phyloP scores from a whole-genome alignment of 2,329 filamentous ascomycete genomes.

The Colletotrichum gigasporum region DNA sequence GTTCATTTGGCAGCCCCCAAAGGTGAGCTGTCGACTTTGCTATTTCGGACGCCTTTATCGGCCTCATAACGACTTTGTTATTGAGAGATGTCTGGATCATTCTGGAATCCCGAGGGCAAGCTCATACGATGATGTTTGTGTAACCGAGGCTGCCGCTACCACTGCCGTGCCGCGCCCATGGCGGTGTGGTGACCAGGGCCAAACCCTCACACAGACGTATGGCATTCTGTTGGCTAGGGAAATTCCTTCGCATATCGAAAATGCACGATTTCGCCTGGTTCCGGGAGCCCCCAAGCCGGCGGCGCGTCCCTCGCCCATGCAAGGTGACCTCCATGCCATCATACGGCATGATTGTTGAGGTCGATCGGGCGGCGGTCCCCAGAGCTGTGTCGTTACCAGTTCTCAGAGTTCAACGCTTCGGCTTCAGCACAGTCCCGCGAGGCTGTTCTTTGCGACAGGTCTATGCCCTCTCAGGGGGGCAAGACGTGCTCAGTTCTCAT shows the following conservation, averaged over 20 bases:
- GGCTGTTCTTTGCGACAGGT: background rate
- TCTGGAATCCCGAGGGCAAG: background rate
- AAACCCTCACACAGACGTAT: slow-evolving; percentile 18
- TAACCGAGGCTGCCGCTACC: background rate
- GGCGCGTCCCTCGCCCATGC: slow-evolving; percentile 14
- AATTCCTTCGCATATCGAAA: slow-evolving; percentile 3
- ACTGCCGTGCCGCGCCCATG: background rate
- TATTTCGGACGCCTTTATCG: background rate
- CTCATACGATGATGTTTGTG: background rate
- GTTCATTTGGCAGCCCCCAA: slow-evolving; percentile 20
- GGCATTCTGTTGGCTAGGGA: background rate
- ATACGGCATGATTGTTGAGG: slow-evolving; percentile 25
- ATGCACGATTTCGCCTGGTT: background rate
- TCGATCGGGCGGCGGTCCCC: slow-evolving; percentile 8
- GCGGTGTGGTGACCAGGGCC: slow-evolving; percentile 14
- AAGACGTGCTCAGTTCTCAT: no score
- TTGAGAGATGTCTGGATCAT: background rate
- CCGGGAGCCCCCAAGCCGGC: background rate
- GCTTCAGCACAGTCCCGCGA: background rate
- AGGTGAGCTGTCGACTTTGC: slow-evolving; percentile 25
- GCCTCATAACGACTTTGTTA: background rate
- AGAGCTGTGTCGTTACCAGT: background rate
- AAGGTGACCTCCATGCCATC: slow-evolving; percentile 26
- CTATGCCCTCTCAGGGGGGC: no score
- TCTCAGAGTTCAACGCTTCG: background rate